Conservation (phyloP, 2,329 filamentous ascomycete species). For the Fusarium azukiicola region DNA sequence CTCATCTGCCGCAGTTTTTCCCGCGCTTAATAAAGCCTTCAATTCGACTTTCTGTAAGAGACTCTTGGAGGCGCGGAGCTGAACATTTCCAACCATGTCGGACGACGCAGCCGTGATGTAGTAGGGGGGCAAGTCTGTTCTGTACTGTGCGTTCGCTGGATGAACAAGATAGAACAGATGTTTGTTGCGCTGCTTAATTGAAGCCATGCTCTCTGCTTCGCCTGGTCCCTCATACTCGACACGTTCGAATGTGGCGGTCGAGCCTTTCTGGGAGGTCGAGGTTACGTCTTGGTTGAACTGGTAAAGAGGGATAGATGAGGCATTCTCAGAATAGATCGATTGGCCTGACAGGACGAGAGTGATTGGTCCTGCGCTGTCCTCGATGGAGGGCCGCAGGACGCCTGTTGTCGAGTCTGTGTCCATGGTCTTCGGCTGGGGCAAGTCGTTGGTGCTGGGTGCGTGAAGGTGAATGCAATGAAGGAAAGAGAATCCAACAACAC, state of each 20-base stretch:
- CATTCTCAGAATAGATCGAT: constrained; percentile 16
- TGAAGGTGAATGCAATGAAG: neutral
- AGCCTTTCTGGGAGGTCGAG: constrained; percentile 20
- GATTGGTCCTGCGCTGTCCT: fast-evolving
- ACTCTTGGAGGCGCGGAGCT: neutral
- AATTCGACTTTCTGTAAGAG: neutral
- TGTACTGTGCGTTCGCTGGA: constrained; percentile 1
- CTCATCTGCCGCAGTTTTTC: constrained; percentile 27
- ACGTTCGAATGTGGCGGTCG: constrained; percentile 37
- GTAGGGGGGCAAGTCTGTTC: constrained; percentile 18
- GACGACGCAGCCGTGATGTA: constrained; percentile 41
- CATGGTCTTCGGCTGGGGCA: neutral
- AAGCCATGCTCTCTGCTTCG: neutral
- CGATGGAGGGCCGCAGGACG: neutral
- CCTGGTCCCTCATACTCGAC: constrained; percentile 15
- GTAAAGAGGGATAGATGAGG: constrained; percentile 29
- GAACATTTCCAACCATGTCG: constrained; percentile 33
- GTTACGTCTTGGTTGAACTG: constrained; percentile 32
- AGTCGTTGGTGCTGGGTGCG: neutral
- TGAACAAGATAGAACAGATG: constrained; percentile 43
- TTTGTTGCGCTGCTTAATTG: neutral
- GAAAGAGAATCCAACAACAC: neutral
- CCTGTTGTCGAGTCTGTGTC: neutral
- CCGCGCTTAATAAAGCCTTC: constrained; percentile 29
- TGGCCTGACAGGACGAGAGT: constrained; percentile 37